phyloP scores from a whole-genome alignment of 2,329 filamentous ascomycete species.

The Nigrograna mackinnonii region DNA sequence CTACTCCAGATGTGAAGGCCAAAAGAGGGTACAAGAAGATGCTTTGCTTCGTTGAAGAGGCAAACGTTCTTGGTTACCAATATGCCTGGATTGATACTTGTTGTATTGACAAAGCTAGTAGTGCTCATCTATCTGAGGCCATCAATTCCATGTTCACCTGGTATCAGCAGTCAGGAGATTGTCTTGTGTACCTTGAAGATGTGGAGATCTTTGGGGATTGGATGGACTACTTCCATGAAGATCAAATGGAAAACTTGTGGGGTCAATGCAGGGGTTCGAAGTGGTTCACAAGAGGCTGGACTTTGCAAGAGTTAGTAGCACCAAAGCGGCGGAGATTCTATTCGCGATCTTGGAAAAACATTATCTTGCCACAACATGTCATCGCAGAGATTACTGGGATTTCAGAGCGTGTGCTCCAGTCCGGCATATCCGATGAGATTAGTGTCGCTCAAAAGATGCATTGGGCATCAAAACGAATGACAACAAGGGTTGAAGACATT shows the following conservation, averaged over 20 bases:
- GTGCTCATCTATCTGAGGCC: slow-evolving; percentile 10
- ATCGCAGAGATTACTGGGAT: too few species aligned
- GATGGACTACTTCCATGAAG: background rate
- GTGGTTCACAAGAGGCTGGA: slow-evolving; percentile 19
- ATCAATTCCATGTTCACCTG: slow-evolving; percentile 16
- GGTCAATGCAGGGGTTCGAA: background rate
- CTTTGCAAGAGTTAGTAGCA: slow-evolving; percentile 18
- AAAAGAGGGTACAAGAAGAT: slow-evolving; percentile 10
- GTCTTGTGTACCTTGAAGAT: slow-evolving; percentile 12
- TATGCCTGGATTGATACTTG: slow-evolving; percentile 16
- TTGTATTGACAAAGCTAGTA: slow-evolving; percentile 14
- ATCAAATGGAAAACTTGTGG: too few species aligned
- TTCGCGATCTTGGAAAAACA: too few species aligned
- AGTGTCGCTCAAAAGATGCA: slow-evolving; percentile 12
- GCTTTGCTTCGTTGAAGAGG: slow-evolving; percentile 8
- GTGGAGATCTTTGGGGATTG: background rate
- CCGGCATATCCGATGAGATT: too few species aligned
- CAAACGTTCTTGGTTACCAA: slow-evolving; percentile 7
- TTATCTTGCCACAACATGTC: too few species aligned
- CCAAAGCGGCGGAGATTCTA: too few species aligned
- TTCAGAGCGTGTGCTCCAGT: too few species aligned
- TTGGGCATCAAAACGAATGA: slow-evolving; percentile 15
- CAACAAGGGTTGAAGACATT: slow-evolving; percentile 10
- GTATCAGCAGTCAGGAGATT: slow-evolving; percentile 9
- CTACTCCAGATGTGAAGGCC: background rate